Evolutionary conservation across 2,329 filamentous ascomycete genomes (phyloP).

Genomic region (Trichoderma sp.): DNA sequence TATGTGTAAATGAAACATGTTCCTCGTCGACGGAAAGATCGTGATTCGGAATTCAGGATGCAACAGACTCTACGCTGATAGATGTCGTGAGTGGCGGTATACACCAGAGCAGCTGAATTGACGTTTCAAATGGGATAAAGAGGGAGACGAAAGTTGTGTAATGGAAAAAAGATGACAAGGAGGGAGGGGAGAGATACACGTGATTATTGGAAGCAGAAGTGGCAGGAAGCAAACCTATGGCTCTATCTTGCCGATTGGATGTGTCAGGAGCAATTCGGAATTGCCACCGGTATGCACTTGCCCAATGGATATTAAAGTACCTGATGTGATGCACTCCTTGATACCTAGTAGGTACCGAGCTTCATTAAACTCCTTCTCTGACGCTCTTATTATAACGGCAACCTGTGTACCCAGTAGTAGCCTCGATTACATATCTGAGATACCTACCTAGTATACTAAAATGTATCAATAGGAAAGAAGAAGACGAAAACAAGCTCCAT

Average conservation of each 20-base stretch:
- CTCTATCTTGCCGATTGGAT: neutral
- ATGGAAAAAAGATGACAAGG: neutral
- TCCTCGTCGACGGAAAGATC: neutral
- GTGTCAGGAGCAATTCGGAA: neutral
- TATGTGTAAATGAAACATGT: neutral
- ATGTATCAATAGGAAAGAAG: neutral
- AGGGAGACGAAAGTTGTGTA: neutral
- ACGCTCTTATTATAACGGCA: neutral
- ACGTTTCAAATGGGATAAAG: neutral
- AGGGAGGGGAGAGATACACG: neutral
- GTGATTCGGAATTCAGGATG: neutral
- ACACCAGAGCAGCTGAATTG: neutral
- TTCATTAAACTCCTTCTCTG: neutral
- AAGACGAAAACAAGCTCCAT: neutral
- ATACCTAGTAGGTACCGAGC: too few species aligned
- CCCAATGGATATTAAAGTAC: neutral
- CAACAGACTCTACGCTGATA: too few species aligned
- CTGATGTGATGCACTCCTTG: too few species aligned
- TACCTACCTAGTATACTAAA: neutral
- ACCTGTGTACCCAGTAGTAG: neutral
- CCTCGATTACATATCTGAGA: neutral
- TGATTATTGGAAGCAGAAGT: neutral
- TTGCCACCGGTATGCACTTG: neutral
- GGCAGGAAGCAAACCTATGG: neutral
- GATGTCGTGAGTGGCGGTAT: neutral